A percentile compares a stretch with the other conserved stretches of the same genome.
phyloP scores from a whole-genome alignment of 331 rosid genomes.

The Malus hybrid region DNA sequence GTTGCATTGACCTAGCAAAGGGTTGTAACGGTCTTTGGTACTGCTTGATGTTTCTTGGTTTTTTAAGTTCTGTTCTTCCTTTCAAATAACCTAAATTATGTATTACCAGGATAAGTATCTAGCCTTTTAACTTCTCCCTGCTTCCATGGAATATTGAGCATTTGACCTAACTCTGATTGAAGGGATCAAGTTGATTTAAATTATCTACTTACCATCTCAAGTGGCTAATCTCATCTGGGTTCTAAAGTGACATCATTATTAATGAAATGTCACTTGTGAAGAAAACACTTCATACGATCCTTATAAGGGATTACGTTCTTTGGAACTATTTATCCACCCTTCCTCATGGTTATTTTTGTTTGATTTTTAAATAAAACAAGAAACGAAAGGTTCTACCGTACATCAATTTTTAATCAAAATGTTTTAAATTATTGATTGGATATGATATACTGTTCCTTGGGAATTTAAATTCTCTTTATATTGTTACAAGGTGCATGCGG shows the following conservation, averaged over 20 bases:
- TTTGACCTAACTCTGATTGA: too few relatives aligned
- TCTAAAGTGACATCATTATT: background rate
- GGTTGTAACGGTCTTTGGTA: background rate
- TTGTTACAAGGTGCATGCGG: background rate
- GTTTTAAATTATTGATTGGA: background rate
- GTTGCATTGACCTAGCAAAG: background rate
- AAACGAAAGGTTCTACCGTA: background rate
- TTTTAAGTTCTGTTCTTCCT: too few relatives aligned
- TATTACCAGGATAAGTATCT: background rate
- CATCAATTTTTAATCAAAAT: background rate
- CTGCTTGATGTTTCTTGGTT: background rate
- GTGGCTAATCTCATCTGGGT: background rate
- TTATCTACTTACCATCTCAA: background rate
- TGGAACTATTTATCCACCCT: background rate
- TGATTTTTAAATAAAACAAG: background rate
- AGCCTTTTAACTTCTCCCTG: background rate
- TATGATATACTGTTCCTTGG: background rate
- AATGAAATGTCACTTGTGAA: background rate
- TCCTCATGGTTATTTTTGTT: background rate
- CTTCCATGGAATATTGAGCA: background rate
- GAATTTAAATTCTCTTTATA: too few relatives aligned
- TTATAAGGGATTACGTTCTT: background rate
- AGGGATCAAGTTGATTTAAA: background rate
- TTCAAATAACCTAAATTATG: background rate
- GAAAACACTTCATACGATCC: background rate